Evolutionary conservation across 1,284 basidiomycete species (phyloP).

Genomic region (Leccinum griseonigrum): DNA sequence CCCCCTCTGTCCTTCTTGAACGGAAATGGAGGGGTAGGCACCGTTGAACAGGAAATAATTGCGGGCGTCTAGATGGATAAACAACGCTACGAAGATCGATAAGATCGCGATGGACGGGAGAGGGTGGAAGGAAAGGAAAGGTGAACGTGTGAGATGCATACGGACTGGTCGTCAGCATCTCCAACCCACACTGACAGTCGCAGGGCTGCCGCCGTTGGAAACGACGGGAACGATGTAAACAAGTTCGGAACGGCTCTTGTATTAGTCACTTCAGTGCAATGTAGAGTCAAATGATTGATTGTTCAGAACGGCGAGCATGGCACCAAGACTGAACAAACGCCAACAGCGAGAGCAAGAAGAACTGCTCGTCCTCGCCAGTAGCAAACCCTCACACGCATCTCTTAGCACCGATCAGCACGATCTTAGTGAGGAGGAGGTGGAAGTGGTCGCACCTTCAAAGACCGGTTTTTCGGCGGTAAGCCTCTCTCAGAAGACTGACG

Average conservation of each 20-base stretch:
- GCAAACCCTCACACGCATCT: constrained; percentile 14
- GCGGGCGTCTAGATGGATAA: neutral
- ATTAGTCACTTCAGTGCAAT: neutral
- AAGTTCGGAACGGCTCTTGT: too few species aligned
- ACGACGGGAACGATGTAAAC: too few species aligned
- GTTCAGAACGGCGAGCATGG: constrained; percentile 40
- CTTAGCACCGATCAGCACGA: constrained; percentile 25
- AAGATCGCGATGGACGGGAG: neutral
- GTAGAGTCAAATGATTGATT: neutral
- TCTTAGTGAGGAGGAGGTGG: constrained; percentile 29
- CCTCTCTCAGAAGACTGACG: constrained; percentile 11
- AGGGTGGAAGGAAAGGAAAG: neutral
- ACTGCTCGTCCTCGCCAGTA: constrained; percentile 50
- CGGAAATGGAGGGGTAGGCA: neutral
- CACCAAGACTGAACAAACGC: constrained; percentile 77
- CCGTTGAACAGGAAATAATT: neutral
- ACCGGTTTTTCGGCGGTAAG: constrained; percentile 60
- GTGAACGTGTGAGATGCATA: neutral
- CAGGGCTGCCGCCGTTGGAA: too few species aligned
- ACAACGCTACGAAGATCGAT: neutral
- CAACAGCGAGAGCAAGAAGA: constrained; percentile 85
- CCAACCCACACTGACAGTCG: too few species aligned
- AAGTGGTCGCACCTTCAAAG: constrained; percentile 19
- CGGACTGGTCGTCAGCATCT: too few species aligned
- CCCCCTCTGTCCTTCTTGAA: too few species aligned